Conservation (phyloP, 1,139 yeast genomes). For the Schwanniomyces etchellsii region DNA sequence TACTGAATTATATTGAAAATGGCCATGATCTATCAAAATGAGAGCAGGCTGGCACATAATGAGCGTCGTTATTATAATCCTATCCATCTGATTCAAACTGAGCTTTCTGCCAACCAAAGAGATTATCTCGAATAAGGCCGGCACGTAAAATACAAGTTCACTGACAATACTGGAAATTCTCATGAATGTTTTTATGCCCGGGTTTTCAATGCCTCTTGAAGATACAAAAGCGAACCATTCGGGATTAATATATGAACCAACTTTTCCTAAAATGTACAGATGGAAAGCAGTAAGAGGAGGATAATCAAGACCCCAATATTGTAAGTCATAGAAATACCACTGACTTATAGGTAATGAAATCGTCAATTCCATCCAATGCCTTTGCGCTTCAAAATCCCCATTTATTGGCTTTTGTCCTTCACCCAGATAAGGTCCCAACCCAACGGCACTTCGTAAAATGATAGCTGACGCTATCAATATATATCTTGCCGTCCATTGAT, state of each 20-base stretch:
- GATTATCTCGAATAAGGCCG: constrained; percentile 69
- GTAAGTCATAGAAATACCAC: constrained; percentile 88
- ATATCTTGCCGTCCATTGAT: constrained; percentile 87
- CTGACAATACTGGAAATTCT: constrained; percentile 71
- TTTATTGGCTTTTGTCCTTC: constrained; percentile 62
- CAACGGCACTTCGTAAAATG: constrained; percentile 77
- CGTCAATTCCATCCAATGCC: constrained; percentile 97
- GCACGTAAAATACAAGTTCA: constrained; percentile 70
- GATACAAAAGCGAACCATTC: constrained; percentile 69
- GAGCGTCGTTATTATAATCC: constrained; percentile 67
- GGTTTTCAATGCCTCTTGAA: constrained; percentile 72
- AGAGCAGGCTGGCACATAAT: constrained; percentile 78
- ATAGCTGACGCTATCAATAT: constrained; percentile 70
- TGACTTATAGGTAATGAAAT: constrained; percentile 61
- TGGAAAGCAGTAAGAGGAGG: constrained; percentile 97
- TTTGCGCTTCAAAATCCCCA: constrained; percentile 97
- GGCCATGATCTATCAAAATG: constrained; percentile 90
- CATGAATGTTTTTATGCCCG: constrained; percentile 75
- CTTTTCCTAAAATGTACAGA: constrained; percentile 69
- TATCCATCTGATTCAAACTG: constrained; percentile 62
- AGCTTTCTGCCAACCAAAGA: constrained; percentile 59
- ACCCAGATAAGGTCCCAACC: constrained; percentile 86
- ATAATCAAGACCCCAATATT: constrained; percentile 96
- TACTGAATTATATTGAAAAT: constrained; percentile 89
- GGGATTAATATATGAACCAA: constrained; percentile 60